These are phyloP conservation scores for Mycocentrospora acerina DNA, from an alignment of 2,329 filamentous ascomycete genomes.

Conservation along the genomic window DNA sequence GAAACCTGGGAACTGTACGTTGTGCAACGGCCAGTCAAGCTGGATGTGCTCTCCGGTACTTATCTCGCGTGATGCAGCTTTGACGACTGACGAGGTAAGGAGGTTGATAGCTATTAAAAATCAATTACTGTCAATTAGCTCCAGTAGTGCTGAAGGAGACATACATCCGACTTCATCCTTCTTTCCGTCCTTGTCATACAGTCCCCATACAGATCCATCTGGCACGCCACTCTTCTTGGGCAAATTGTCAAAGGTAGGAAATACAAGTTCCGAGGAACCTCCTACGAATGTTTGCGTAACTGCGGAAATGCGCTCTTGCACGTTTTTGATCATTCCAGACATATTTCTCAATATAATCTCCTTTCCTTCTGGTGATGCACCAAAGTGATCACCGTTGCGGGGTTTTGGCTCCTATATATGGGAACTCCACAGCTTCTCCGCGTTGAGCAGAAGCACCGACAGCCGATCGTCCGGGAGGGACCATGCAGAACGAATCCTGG, in stretches of 20 bases:
- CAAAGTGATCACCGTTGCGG: too few species aligned
- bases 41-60: constrained; percentile 54
- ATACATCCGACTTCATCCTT: constrained; percentile 57
- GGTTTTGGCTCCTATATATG: too few species aligned
- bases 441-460: too few species aligned
- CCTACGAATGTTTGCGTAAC: constrained; percentile 12
- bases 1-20: constrained; percentile 58
- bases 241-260: constrained; percentile 36
- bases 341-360: constrained; percentile 3
- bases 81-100: constrained; percentile 56
- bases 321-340: constrained; percentile 10
- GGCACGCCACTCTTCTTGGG: constrained; percentile 35
- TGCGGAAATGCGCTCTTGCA: constrained; percentile 15
- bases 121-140: background rate
- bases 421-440: too few species aligned
- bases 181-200: constrained; percentile 37
- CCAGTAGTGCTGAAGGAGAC: constrained; percentile 13
- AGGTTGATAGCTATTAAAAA: constrained; percentile 29
- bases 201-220: constrained; percentile 37
- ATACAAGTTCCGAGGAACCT: constrained; percentile 14
- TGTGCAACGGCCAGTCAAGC: constrained; percentile 58
- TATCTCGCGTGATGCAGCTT: constrained; percentile 54
- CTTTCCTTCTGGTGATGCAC: too few species aligned
- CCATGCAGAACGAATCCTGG: too few species aligned
- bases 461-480: too few species aligned